phyloP scores from a whole-genome alignment of 192 early-diverging fungal genomes.

The Coemansia sp. region DNA sequence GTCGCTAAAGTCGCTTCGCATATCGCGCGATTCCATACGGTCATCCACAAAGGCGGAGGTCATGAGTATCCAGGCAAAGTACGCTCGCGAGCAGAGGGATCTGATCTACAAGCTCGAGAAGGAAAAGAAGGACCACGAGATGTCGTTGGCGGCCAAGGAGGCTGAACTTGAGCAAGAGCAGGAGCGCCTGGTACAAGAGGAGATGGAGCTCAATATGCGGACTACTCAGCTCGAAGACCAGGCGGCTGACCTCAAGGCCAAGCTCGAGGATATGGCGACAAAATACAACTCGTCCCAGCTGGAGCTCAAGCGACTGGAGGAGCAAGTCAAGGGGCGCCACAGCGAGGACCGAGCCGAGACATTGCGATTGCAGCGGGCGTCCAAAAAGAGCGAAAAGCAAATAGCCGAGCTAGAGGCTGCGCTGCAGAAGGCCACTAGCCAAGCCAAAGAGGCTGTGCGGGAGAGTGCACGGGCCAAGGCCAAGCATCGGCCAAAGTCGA shows the following conservation, averaged over 20 bases:
- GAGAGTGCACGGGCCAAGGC: slow-evolving; percentile 13
- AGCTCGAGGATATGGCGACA: slow-evolving; percentile 10
- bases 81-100: slow-evolving; percentile 42
- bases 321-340: slow-evolving; percentile 22
- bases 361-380: slow-evolving; percentile 18
- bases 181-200: slow-evolving; percentile 49
- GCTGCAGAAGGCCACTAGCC: slow-evolving; percentile 22
- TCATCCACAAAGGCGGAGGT: slow-evolving; percentile 50
- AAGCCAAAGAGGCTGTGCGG: slow-evolving; percentile 15
- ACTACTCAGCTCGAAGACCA: slow-evolving; percentile 48
- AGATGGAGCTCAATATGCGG: slow-evolving; percentile 47
- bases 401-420: slow-evolving; percentile 26
- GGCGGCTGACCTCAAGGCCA: slow-evolving; percentile 39
- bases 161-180: slow-evolving; percentile 48
- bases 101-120: slow-evolving; percentile 32
- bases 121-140: slow-evolving; percentile 34
- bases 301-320: slow-evolving; percentile 29
- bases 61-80: slow-evolving; percentile 49
- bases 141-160: slow-evolving; percentile 34
- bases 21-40: slow-evolving; percentile 45
- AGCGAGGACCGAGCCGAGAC: slow-evolving; percentile 28
- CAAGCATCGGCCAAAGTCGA: slow-evolving; percentile 35
- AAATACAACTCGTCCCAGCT: slow-evolving; percentile 16
- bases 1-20: slow-evolving; percentile 49
- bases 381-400: slow-evolving; percentile 32